These are phyloP conservation scores for Domatiomyces globalis DNA, from an alignment of 2,329 filamentous ascomycete species.

Conservation along the genomic window DNA sequence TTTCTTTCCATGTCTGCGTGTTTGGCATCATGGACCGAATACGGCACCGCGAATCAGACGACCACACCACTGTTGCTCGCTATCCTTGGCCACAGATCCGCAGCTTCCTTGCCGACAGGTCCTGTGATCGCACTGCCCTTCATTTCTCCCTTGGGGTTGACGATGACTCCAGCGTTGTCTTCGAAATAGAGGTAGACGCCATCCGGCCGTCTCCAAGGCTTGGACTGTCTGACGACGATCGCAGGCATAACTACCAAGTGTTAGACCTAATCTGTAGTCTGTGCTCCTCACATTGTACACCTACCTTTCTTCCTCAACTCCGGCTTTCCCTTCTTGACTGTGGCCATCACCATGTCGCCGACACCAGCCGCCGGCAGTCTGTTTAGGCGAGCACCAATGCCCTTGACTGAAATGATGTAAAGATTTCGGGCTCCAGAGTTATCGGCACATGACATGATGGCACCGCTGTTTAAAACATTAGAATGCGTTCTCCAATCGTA, in stretches of 20 bases:
- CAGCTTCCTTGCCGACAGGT: slow-evolving; percentile 98
- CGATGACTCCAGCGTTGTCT: slow-evolving; percentile 99
- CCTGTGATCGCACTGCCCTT: slow-evolving; percentile 99
- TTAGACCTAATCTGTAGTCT: slow-evolving; percentile 21
- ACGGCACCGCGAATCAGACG: slow-evolving; percentile 57
- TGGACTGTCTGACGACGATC: slow-evolving; percentile 96
- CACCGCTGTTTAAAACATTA: slow-evolving; percentile 50
- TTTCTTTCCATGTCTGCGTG: background rate
- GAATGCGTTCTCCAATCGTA: background rate
- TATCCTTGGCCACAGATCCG: slow-evolving; percentile 98
- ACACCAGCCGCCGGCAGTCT: slow-evolving; percentile 93
- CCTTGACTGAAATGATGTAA: slow-evolving; percentile 99
- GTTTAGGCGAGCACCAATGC: slow-evolving; percentile 94
- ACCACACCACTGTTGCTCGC: slow-evolving; percentile 99
- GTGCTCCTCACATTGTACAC: slow-evolving; percentile 25
- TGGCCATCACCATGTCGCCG: slow-evolving; percentile 99
- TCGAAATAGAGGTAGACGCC: slow-evolving; percentile 99
- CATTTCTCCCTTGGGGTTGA: slow-evolving; percentile 99
- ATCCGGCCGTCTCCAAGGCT: slow-evolving; percentile 97
- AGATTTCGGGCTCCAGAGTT: slow-evolving; percentile 98
- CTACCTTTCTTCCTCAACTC: slow-evolving; percentile 88
- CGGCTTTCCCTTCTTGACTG: slow-evolving; percentile 99
- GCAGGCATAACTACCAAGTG: slow-evolving; percentile 68
- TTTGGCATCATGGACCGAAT: background rate
- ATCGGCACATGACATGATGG: slow-evolving; percentile 99